These are phyloP conservation scores for Aspergillus kassunensis DNA, from an alignment of 495 filamentous ascomycete species.

Conservation along the genomic window DNA sequence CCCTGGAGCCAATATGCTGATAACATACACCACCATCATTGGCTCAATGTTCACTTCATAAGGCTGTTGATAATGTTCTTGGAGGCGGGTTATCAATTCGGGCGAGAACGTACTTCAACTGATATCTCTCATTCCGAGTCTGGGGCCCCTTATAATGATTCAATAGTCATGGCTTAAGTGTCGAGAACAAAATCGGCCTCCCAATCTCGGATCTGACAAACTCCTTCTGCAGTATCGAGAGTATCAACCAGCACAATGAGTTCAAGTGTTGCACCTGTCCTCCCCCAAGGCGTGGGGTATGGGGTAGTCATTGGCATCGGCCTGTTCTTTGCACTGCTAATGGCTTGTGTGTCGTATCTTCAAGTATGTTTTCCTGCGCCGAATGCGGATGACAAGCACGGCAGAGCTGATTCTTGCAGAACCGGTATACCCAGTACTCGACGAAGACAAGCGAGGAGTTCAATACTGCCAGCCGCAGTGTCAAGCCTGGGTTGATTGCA, in stretches of 20 bases:
- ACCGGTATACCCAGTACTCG: slow-evolving; percentile 45
- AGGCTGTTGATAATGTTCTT: no score
- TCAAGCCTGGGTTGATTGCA: slow-evolving; percentile 48
- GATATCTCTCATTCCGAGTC: no score
- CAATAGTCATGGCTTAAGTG: no score
- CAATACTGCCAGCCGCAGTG: slow-evolving; percentile 44
- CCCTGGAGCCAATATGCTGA: no score
- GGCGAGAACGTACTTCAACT: no score
- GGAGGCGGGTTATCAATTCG: no score
- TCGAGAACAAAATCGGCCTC: no score
- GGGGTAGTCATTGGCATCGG: slow-evolving; percentile 50
- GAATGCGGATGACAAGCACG: no score
- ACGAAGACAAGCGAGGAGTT: slow-evolving; percentile 46
- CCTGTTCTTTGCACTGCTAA: slow-evolving; percentile 40
- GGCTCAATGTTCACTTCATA: no score
- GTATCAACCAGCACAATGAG: not conserved
- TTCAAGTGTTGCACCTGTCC: slow-evolving; percentile 6
- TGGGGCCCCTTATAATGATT: no score
- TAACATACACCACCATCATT: no score
- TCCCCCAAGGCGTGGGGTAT: slow-evolving; percentile 36
- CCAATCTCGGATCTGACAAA: not conserved
- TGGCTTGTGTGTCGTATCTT: slow-evolving; percentile 40
- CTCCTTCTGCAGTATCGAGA: not conserved
- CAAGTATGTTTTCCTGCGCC: slow-evolving; percentile 15
- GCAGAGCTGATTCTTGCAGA: slow-evolving; percentile 8